phyloP scores from a whole-genome alignment of 2,329 filamentous ascomycete species.

The Tolypocladium amazonense region DNA sequence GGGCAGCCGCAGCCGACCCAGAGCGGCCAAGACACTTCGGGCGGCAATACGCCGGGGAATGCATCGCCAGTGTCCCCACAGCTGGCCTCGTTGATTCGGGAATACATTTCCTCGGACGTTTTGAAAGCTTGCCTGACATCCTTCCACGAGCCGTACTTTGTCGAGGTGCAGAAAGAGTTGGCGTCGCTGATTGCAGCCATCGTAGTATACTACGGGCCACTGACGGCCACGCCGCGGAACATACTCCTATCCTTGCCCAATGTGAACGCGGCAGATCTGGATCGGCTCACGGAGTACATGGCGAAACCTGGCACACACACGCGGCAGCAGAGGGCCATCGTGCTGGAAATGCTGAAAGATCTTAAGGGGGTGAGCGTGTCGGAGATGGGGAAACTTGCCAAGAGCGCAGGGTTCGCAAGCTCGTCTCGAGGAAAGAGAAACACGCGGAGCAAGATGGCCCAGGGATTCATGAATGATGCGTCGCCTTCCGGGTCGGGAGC shows the following conservation, averaged over 20 bases:
- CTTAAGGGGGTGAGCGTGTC: constrained; percentile 86
- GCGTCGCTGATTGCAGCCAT: constrained; percentile 81
- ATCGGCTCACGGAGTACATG: constrained; percentile 51
- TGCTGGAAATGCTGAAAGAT: constrained; percentile 76
- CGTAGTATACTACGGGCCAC: constrained; percentile 61
- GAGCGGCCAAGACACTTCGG: constrained; percentile 15
- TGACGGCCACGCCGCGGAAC: constrained; percentile 59
- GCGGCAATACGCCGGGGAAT: constrained; percentile 14
- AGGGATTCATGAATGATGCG: constrained; percentile 52
- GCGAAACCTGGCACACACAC: constrained; percentile 47
- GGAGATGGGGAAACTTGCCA: constrained; percentile 77
- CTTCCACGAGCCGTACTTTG: constrained; percentile 91
- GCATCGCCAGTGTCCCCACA: constrained; percentile 37
- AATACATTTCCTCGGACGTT: constrained; percentile 83
- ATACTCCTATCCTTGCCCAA: constrained; percentile 75
- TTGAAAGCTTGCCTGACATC: constrained; percentile 83
- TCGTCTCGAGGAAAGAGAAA: constrained; percentile 15
- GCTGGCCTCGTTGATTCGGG: constrained; percentile 60
- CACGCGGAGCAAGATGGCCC: constrained; percentile 42
- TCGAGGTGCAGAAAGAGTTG: constrained; percentile 88
- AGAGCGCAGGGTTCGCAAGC: constrained; percentile 30
- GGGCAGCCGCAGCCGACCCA: constrained; percentile 7
- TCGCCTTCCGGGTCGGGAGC: constrained; percentile 17
- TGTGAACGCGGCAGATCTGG: constrained; percentile 58
- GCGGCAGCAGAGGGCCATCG: constrained; percentile 69